Base-by-base conservation (phyloP, 1,284 basidiomycete genomes). In the Heliocybe sulcata region DNA sequence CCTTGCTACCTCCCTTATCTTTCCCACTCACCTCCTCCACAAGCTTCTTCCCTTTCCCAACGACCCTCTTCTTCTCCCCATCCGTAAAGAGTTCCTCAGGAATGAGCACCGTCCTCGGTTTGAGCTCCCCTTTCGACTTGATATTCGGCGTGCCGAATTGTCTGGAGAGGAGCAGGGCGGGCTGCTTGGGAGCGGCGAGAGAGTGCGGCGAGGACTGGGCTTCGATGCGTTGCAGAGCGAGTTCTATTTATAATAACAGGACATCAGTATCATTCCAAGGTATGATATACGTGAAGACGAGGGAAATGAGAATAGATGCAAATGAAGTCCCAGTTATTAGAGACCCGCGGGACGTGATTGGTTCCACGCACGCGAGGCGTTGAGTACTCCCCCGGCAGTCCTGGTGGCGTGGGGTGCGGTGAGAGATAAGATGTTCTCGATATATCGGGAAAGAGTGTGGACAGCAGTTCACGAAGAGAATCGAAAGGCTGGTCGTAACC, bases 61-160 rank as follows among this genome's bases (percentile, higher is more conserved):
- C n/a, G 23, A 25, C 16, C 19, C 4, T 12, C 12, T 12, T 31
- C 29, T 31, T 31, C 12, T 31, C 6, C 12, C 16, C 25, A 55
- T 51, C 22, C 49, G 54, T 11, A 38, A 35, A 73, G 19, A 83
- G 67, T 4, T 70, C 60, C 16, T 69, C 61, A 2, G 83, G 82
- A 35, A 88, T 72, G 27, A 72, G 65, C 1, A 81, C 80, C 12
- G 74, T 76, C 38, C 85, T 80, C n/a, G 81, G 74, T 19, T 65
- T 60, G 2, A 83, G 76, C 61, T 75, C 79, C 20, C 87, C 87
- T 65, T 90, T 90, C 50, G 80, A 80, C 6, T 75, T 67, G 57
- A 90, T 87, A 66, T 89, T 90, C 3, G 87, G 87, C 0, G 77
- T 83, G 25, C 76, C 76, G 56, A 89, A 79, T 52, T 80, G 73